Evolutionary conservation across 441 rosid species (phyloP).

Genomic region (Brassica hybrid): DNA sequence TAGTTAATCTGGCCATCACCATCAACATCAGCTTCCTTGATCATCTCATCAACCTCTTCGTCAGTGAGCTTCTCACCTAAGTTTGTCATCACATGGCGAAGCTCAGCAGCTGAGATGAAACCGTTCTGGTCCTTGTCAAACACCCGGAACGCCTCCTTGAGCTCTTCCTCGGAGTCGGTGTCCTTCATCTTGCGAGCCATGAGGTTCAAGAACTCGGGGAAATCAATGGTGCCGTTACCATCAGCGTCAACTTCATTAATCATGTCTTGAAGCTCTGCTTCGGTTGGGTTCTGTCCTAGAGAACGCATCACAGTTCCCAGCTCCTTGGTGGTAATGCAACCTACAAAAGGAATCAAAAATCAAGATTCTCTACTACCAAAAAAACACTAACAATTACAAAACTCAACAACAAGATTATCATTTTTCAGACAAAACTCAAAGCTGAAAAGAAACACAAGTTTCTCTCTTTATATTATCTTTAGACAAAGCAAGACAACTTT

Average conservation of each 20-base stretch:
- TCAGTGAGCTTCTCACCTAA: conserved; percentile 81
- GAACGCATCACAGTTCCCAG: conserved; percentile 85
- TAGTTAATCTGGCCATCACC: conserved; percentile 86
- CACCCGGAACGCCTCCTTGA: conserved; percentile 78
- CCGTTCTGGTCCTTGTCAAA: conserved; percentile 86
- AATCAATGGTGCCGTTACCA: conserved; percentile 81
- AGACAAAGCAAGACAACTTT: background rate
- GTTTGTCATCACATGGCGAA: conserved; percentile 81
- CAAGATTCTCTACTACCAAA: background rate
- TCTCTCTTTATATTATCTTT: background rate
- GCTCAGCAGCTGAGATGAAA: conserved; percentile 82
- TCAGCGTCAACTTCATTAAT: conserved; percentile 81
- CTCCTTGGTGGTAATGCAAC: conserved; percentile 84
- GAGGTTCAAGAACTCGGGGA: conserved; percentile 78
- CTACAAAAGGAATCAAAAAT: conserved; percentile 40
- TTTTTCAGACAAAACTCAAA: background rate
- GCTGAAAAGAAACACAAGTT: background rate
- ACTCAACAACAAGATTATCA: background rate
- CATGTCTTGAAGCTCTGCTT: conserved; percentile 85
- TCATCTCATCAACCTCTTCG: conserved; percentile 86
- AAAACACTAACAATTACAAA: background rate
- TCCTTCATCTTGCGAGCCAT: conserved; percentile 88
- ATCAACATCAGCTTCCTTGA: conserved; percentile 79
- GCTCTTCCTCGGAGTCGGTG: conserved; percentile 79
- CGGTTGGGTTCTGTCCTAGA: conserved; percentile 79